phyloP scores from a whole-genome alignment of 371 early-diverging fungal genomes.

The Sporodiniella umbellata region DNA sequence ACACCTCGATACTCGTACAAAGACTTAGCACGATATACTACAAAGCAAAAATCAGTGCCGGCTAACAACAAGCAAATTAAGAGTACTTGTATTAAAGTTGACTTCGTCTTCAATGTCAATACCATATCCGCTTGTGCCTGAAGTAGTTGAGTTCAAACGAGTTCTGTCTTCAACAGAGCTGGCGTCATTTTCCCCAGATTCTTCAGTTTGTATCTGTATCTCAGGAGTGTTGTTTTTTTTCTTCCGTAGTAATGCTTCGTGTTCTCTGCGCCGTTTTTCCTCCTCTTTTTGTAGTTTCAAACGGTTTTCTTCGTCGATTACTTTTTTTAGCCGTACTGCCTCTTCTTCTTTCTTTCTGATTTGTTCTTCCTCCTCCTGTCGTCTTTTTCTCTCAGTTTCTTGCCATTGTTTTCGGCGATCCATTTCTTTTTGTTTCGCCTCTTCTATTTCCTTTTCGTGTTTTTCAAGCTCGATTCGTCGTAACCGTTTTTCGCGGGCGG shows the following conservation, averaged over 20 bases:
- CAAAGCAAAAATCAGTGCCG: not conserved
- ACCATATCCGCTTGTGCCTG: slow-evolving; percentile 43
- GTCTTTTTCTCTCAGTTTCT: slow-evolving; percentile 21
- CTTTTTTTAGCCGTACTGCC: slow-evolving; percentile 1
- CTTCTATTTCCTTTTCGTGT: slow-evolving; percentile 29
- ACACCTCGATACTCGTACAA: slow-evolving; percentile 47
- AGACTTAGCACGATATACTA: slow-evolving; percentile 44
- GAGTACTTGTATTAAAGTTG: slow-evolving; percentile 44
- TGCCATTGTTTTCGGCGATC: slow-evolving; percentile 30
- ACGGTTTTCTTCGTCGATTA: slow-evolving; percentile 12
- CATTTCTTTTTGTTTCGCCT: slow-evolving; percentile 25
- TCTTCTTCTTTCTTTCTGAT: slow-evolving; percentile 14
- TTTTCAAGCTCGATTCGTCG: slow-evolving; percentile 28
- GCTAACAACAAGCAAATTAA: not conserved
- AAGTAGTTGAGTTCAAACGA: slow-evolving; percentile 15
- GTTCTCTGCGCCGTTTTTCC: slow-evolving; percentile 3
- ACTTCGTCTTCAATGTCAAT: slow-evolving; percentile 49
- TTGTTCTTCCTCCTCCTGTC: slow-evolving; percentile 5
- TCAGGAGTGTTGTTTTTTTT: slow-evolving; percentile 7
- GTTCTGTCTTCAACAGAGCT: not conserved
- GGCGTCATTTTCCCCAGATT: not conserved
- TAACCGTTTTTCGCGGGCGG: slow-evolving; percentile 36
- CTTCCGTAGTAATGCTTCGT: slow-evolving; percentile 3
- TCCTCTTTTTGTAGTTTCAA: not conserved
- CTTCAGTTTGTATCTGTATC: not conserved